Base-by-base conservation (phyloP, 139 green algal species). In the Desmodesmus armatus region DNA sequence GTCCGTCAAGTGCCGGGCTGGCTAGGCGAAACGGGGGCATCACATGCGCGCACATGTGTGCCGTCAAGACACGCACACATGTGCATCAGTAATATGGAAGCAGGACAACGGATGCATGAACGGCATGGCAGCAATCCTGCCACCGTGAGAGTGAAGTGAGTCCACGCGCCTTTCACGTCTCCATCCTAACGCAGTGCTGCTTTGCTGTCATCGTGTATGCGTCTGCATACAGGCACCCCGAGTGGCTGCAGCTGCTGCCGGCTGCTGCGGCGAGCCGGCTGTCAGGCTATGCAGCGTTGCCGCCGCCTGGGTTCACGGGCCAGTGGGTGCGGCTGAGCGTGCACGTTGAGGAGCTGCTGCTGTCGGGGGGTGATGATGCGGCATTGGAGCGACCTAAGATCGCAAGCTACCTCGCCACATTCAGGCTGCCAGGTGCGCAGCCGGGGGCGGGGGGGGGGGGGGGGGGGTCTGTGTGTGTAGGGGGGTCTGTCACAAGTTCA, bases 331-430 rank as follows among this genome's bases (percentile, higher is more conserved):
- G 77, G 58, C 66, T 63, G 5, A 90, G 53, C 27, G 43, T 92
- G 19, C 87, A 90, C 41, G 49, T 93, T 43, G 85, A 91, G 66
- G 80, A 91, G 40, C 44, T 90, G 39, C 7, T 84, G 78, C 72
- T 93, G 67, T 78, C 88, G 5, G 80, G 70, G 19, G 80, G 53
- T 23, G 80, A 88, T n/a, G 87, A 82, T 33, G 23, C 74, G n/a
- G 11, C 47, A 17, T 39, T 77, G 19, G 60, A 83, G 27, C 60
- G 84, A 25, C 87, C 87, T 13, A 88, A 44, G 29, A 78, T 63
- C 23, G 80, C 87, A 66, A 77, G 79, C 37, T 93, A 91, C 77
- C 60, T 86, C 33, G 80, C 76, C 15, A 79, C 83, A 2, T 93
- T 90, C 71, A 69, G 51, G 37, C 84, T 91, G 66, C 88, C 88